Base-by-base conservation (phyloP, 2,329 filamentous ascomycete genomes). In the Fusarium tricinctum region DNA sequence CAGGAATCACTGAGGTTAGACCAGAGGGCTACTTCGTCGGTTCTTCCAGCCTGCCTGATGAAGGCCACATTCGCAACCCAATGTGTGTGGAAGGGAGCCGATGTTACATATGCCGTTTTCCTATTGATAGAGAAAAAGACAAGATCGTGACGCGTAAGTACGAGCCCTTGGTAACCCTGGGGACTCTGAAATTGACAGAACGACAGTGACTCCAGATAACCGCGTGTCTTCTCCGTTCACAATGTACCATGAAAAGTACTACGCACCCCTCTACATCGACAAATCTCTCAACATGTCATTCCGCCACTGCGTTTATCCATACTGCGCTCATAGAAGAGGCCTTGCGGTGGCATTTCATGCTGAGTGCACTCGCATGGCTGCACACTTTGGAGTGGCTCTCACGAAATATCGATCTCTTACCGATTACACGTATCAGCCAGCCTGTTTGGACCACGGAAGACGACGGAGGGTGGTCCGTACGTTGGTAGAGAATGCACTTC, bases 31-130 rank as follows among this genome's bases (percentile, higher is more conserved):
- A 8, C 22, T 26, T 47, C 10, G 14, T 26, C 6, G 10, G 26
- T 14, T 26, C 42, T 13, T 17, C 42, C 22, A 38, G 12, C 22
- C 17, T 55, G 8, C 7, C 26, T 3, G 13, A 2, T 8, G 35
- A 54, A 3, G 53, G 65, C 35, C 61, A 61, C 2, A 44, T 69
- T n/a, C 51, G 65, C 14, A 26, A 46, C 1, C 66, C 60, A 5
- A 19, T 43, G 40, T 73, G 58, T 53, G 40, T 69, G 6, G 23
- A 48, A 3, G 20, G 17, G 17, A 39, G 8, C 6, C 46, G 17
- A 5, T 64, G 61, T 4, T 46, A 22, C 6, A 30, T 50, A 5
- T 64, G 61, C 17, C 60, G 55, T 1, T 64, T 64, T 9, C 46
- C 52, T 6, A 35, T 64, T 6, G 6, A 28, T 0, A 9, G 28